Base-by-base conservation (phyloP, 164 flowering plant species). In the Houttuynia cordata region DNA sequence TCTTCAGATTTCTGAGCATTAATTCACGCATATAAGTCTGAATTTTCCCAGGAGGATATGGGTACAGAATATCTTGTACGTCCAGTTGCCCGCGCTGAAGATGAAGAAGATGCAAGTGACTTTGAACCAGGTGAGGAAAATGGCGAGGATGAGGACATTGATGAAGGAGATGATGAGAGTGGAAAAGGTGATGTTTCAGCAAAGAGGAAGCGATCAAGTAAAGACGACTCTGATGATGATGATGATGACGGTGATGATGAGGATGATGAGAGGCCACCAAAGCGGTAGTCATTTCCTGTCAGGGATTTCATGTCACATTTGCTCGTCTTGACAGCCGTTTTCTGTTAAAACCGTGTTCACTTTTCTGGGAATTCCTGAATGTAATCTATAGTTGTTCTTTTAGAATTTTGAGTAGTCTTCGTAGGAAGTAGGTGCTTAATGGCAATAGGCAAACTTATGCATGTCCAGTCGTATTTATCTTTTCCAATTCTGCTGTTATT, bases 61-160 rank as follows among this genome's bases (percentile, higher is more conserved):
- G 88, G 84, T 47, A 84, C 96, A 0, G 91, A 86, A 64, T 84
- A 86, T 70, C 83, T 84, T 17, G 85, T 80, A 40, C 70, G 81
- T 23, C 93, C 96, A 20, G 77, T 86, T 7, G 85, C 58, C 53
- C 81, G 68, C 50, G 77, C 88, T 34, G 91, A 86, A 68, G 93
- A 86, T 17, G 96, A 84, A 67, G 91, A 84, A 70, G 88, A 84
- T 75, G 87, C 90, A 37, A 80, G 87, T 69, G 96, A 88, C 68
- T 88, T 88, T 70, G 90, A 84, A 56, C 92, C 90, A 15, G 76
- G 17, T 34, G 71, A 82, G 50, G 91, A 85, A 70, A 84, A 85
- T 68, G 88, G 90, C 10, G 90, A 76, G 62, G 96, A 76, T 0
- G 94, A 83, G 20, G 91, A 80, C 10, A 45, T 59, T 21, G 78